Conservation (phyloP, 768 basidiomycete genomes). For the Lactarius sp. region DNA sequence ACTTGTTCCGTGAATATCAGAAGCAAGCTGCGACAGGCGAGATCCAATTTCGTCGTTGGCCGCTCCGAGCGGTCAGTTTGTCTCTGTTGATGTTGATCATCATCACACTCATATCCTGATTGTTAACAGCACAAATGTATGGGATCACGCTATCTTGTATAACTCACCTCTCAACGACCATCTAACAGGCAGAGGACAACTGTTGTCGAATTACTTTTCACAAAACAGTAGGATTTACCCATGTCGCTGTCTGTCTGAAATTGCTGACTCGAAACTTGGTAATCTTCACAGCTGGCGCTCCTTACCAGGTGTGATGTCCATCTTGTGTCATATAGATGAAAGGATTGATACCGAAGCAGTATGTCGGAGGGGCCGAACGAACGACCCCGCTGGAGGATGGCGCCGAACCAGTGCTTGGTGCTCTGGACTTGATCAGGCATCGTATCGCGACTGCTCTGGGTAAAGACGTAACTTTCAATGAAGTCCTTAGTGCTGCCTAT, state of each 20-base stretch:
- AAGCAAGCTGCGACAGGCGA: slow-evolving; percentile 50
- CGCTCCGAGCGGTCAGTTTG: slow-evolving; percentile 54
- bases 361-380: slow-evolving; percentile 70
- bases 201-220: slow-evolving; percentile 80
- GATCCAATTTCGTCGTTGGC: slow-evolving; percentile 66
- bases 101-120: slow-evolving; percentile 2
- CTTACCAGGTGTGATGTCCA: slow-evolving; percentile 56
- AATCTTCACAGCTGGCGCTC: slow-evolving; percentile 55
- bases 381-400: slow-evolving; percentile 62
- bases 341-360: slow-evolving; percentile 38
- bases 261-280: slow-evolving; percentile 4
- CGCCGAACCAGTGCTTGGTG: slow-evolving; percentile 52
- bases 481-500: slow-evolving; percentile 76
- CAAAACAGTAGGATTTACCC: slow-evolving; percentile 59
- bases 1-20: slow-evolving; percentile 64
- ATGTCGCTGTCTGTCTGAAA: not conserved
- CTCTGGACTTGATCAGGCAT: slow-evolving; percentile 53
- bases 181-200: slow-evolving; percentile 53
- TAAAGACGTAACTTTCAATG: slow-evolving; percentile 52
- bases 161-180: not conserved
- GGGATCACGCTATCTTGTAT: not conserved
- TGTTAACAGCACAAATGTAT: slow-evolving; percentile 62
- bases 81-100: not conserved
- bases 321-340: not conserved
- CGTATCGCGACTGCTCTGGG: slow-evolving; percentile 48